Conservation (phyloP, 2,329 filamentous ascomycete species). For the Nemania serpens region DNA sequence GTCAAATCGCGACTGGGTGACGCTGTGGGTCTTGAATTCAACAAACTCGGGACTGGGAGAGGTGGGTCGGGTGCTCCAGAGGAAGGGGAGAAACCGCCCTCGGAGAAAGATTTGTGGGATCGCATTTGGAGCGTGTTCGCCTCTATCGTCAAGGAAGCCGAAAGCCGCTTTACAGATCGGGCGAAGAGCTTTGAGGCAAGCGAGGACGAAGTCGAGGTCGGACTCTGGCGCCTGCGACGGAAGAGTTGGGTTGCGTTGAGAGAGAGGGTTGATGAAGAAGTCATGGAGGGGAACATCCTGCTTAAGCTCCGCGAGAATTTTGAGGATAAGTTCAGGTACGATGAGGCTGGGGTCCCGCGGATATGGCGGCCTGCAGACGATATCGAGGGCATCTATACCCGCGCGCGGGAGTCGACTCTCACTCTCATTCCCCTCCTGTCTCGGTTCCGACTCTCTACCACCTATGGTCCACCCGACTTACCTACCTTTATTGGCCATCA, state of each 20-base stretch:
- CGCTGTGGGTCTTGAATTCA: constrained; percentile 90
- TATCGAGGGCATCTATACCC: constrained; percentile 94
- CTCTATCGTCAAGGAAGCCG: constrained; percentile 81
- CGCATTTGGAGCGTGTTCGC: constrained; percentile 89
- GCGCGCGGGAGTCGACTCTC: constrained; percentile 88
- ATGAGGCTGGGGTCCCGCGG: constrained; percentile 89
- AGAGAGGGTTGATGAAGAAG: constrained; percentile 92
- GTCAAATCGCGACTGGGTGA: constrained; percentile 87
- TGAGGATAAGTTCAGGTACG: constrained; percentile 98
- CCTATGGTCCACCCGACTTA: constrained; percentile 78
- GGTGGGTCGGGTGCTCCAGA: constrained; percentile 82
- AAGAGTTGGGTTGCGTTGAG: constrained; percentile 94
- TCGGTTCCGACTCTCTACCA: constrained; percentile 77
- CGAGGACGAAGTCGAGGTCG: constrained; percentile 86
- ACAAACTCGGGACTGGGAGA: constrained; percentile 88
- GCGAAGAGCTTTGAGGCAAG: constrained; percentile 94
- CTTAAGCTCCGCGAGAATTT: constrained; percentile 98
- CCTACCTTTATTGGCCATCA: constrained; percentile 80
- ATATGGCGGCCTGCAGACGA: constrained; percentile 98
- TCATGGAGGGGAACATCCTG: constrained; percentile 95
- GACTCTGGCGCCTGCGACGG: constrained; percentile 86
- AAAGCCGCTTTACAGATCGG: constrained; percentile 81
- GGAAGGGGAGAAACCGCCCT: constrained; percentile 69
- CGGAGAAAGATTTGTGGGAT: constrained; percentile 93
- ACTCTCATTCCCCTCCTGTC: constrained; percentile 88